phyloP scores from a whole-genome alignment of 1,284 basidiomycete genomes.

The Erythrobasidium hasegawianum region DNA sequence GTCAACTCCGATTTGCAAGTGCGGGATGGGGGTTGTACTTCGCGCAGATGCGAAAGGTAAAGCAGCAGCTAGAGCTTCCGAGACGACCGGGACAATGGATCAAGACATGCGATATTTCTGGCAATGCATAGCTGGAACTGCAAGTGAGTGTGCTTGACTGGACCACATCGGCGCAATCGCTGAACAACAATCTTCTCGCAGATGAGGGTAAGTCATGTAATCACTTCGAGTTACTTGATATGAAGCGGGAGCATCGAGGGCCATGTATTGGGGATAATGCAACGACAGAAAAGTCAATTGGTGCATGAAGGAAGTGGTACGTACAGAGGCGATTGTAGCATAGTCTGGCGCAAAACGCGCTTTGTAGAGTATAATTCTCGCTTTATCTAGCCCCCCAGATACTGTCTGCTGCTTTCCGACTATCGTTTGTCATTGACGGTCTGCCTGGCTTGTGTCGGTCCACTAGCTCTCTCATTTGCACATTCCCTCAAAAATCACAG shows the following conservation, averaged over 20 bases:
- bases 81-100: conserved; percentile 45
- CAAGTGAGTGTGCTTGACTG: conserved; percentile 51
- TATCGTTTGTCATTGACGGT: too few species aligned
- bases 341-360: too few species aligned
- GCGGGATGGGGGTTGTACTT: conserved; percentile 69
- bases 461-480: too few species aligned
- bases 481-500: too few species aligned
- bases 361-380: too few species aligned
- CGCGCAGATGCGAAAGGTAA: conserved; percentile 68
- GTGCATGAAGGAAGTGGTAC: too few species aligned
- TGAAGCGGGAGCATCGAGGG: conserved; percentile 66
- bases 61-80: conserved; percentile 34
- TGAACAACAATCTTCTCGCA: conserved; percentile 69
- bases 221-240: conserved; percentile 75
- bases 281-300: too few species aligned
- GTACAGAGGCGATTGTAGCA: too few species aligned
- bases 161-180: conserved; percentile 57
- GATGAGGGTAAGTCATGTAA: conserved; percentile 80
- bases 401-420: too few species aligned
- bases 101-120: conserved; percentile 30
- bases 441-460: too few species aligned
- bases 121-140: conserved; percentile 39
- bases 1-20: conserved; percentile 65
- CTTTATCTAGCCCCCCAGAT: too few species aligned
- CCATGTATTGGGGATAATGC: conserved; percentile 45